Evolutionary conservation across 208 protist genomes (phyloP), one percentile per base, ranked within the genome.

Genomic region (Acanthamoeba healyi): DNA sequence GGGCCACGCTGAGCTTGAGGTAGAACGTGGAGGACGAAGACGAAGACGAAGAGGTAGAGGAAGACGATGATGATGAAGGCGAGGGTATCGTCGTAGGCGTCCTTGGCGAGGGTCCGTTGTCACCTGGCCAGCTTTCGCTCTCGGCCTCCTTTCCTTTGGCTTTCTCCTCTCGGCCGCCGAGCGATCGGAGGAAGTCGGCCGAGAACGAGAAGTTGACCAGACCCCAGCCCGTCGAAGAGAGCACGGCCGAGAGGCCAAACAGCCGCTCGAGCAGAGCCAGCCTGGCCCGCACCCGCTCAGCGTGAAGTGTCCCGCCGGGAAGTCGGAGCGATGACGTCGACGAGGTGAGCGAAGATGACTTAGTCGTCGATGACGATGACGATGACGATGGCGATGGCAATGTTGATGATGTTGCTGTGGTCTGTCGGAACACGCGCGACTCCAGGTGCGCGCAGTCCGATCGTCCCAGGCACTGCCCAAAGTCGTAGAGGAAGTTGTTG

Each of bases 401-500:
- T 56, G 51, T 24, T 17, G 51, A 56, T 19, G 51, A 6, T 1
- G 3, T 22, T 17, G 51, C 1, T 6, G 51, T 19, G 12, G 51
- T 22, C 3, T 7, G 51, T 22, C 51, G 4, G 51, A 22, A 19
- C 51, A 56, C 15, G 51, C 51, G 51, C 51, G 51, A 56, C 22
- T 56, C 51, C 51, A 56, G 51, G 51, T 56, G 51, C 4, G 51
- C 51, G 51, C 51, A 56, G 51, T 56, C 51, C 51, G 58, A 65
- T 12, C 26, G 1, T 6, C 67, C 67, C 10, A 77, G 67, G 67
- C 67, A 77, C 38, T 77, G 67, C 15, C 67, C 67, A n/a, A 77
- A 77, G 38, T 77, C 67, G 29, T 46, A 77, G 67, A 77, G 67
- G 67, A 77, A 77, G 34, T 77, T 77, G 38, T 77, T 36, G 38